phyloP scores from a whole-genome alignment of 805 yeast species.

The Saccharomyces jurei region DNA sequence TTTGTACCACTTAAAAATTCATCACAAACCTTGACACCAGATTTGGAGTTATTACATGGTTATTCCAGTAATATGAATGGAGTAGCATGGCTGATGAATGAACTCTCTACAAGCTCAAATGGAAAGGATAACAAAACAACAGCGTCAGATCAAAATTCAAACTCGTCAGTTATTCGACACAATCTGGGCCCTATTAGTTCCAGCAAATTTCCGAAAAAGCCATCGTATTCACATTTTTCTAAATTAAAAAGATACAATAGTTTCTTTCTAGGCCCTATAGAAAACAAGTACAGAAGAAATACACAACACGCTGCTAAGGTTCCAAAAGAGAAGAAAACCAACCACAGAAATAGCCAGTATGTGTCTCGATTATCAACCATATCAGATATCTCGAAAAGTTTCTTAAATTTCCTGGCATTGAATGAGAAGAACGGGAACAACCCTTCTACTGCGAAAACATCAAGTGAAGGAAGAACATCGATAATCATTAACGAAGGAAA shows the following conservation, averaged over 20 bases:
- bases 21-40: conserved; percentile 29
- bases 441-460: neutral
- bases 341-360: conserved; percentile 6
- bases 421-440: neutral
- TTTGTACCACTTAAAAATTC: conserved; percentile 26
- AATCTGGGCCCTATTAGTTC: conserved; percentile 6
- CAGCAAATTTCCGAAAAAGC: neutral
- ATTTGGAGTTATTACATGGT: conserved; percentile 14
- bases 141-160: conserved; percentile 15
- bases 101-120: neutral
- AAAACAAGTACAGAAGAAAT: neutral
- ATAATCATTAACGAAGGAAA: neutral
- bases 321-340: neutral
- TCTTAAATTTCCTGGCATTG: conserved; percentile 10
- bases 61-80: neutral
- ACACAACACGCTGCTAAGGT: neutral
- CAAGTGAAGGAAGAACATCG: neutral
- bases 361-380: conserved; percentile 27
- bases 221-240: neutral
- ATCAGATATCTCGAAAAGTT: conserved; percentile 24
- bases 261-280: neutral
- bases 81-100: neutral
- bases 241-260: neutral
- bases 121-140: conserved; percentile 1
- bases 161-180: conserved; percentile 24